A percentile compares a stretch with the other conserved stretches of the same genome.
Conservation (phyloP, 495 filamentous ascomycete genomes). For the Hyphodiscus hymeniophilus region DNA sequence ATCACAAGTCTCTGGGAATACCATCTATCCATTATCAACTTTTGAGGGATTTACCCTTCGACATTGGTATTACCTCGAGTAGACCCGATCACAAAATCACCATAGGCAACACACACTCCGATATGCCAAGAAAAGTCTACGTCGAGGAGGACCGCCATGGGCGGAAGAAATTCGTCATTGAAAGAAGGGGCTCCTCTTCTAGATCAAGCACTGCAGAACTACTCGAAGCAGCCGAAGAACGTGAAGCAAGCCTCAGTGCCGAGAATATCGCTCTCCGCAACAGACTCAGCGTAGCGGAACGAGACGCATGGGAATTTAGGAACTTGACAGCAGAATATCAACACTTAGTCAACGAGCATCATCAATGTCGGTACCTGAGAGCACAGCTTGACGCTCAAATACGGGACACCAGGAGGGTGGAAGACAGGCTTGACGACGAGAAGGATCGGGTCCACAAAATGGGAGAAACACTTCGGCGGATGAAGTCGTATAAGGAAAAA, state of each 20-base stretch:
- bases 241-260: slow-evolving; percentile 6
- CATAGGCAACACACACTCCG: slow-evolving; percentile 14
- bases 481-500: slow-evolving; percentile 28
- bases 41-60: slow-evolving; percentile 4
- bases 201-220: slow-evolving; percentile 4
- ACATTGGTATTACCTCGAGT: slow-evolving; percentile 5
- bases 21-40: not conserved
- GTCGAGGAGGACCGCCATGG: slow-evolving; percentile 16
- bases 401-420: slow-evolving; percentile 19
- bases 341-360: slow-evolving; percentile 8
- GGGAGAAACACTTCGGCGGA: slow-evolving; percentile 46
- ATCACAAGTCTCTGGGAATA: not conserved
- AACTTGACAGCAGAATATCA: slow-evolving; percentile 6
- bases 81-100: not conserved
- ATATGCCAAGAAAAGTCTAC: slow-evolving; percentile 10
- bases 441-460: slow-evolving; percentile 44
- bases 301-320: slow-evolving; percentile 9
- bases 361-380: slow-evolving; percentile 8
- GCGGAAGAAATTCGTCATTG: slow-evolving; percentile 8
- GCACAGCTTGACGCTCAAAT: slow-evolving; percentile 9
- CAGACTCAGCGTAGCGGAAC: slow-evolving; percentile 16
- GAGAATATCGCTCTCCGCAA: slow-evolving; percentile 12
- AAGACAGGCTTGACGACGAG: slow-evolving; percentile 44
- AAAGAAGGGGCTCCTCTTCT: not conserved
- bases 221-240: slow-evolving; percentile 18